Base-by-base conservation (phyloP, 2,329 filamentous ascomycete genomes). In the Simplicillium aogashimaense region DNA sequence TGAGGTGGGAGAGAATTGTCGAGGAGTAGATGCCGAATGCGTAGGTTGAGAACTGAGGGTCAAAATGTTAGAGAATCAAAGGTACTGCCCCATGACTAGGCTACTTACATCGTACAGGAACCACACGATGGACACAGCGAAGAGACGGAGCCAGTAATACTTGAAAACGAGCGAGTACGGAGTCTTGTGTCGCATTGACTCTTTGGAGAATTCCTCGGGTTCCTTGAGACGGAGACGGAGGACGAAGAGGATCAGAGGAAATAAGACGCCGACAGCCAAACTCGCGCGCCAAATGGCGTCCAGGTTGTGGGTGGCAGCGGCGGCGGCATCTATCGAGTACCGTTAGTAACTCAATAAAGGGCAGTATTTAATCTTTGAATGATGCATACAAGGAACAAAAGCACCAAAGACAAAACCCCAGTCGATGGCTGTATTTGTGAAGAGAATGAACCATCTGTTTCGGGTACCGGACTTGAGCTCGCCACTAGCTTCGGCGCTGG, bases 381-480 rank as follows among this genome's bases (percentile, higher is more conserved):
- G 7, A 2, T 12, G 1, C 60, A 45, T 32, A 63, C 62, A 75
- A 3, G 87, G 85, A 2, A 92, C 78, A 45, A 94, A 77, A 1
- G 85, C 81, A 8, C 86, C 81, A 41, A 90, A 69, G 2, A 94
- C 83, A 48, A 94, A 95, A 1, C 86, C 88, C 53, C 63, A 75
- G 55, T 94, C 86, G 44, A 94, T 94, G 69, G 88, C 84, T 17
- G 83, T 78, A 60, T 94, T 94, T 36, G 86, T 94, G 59, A 92
- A 94, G 47, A 94, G 70, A 51, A 90, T 86, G 55, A 89, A 95
- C 86, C 87, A 94, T 31, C 83, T 72, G 56, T 95, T 90, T n/a
- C 89, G 72, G 13, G 83, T 82, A 10, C 89, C 89, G 13, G 64
- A 60, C 58, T 87, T 86, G 43, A 95, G 68, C 56, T 94, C 86